Base-by-base conservation (phyloP, 2,329 filamentous ascomycete species). In the Trichoderma brevicompactum region DNA sequence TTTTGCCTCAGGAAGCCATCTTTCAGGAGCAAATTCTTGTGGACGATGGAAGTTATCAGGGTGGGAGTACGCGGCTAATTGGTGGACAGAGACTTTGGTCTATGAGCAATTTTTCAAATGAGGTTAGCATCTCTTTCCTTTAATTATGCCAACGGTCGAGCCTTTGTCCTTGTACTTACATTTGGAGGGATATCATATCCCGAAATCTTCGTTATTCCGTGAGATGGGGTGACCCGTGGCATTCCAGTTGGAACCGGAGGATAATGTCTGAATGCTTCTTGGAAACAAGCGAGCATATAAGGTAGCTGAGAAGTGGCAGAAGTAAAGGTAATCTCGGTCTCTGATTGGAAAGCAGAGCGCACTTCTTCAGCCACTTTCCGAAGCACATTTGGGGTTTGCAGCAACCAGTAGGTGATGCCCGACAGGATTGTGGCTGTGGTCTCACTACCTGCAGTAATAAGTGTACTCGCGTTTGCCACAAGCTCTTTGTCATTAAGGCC, bases 181-280 rank as follows among this genome's bases (percentile, higher is more conserved):
- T 44, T 44, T 44, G 41, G 41, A 15, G 41, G 12, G 15, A 44
- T 44, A 44, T 44, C 41, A 44, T 15, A 73, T 76, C 70, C 82
- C 85, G 68, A 81, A 74, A n/a, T 72, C 69, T 5, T 75, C 70
- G 46, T 75, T 76, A 78, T 71, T 1, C 36, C 69, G 1, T 71
- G 69, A 23, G 78, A 73, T 15, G 75, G 73, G 0, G 73, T 72
- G 10, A 74, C 49, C 0, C 78, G 56, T 9, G 67, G 69, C 13
- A 73, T 59, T 0, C 70, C 70, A 32, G 61, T 62, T 65, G 69
- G 59, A 7, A 66, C 60, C 4, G 67, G 69, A 12, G 78, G 77
- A 56, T 78, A 79, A 38, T 77, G 70, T n/a, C 81, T 71, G 38
- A 82, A 68, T 5, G 72, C 72, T 70, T 82, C 80, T 2, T 79